Conservation (phyloP, 1,284 basidiomycete genomes). For the Boletus semigastroideus region DNA sequence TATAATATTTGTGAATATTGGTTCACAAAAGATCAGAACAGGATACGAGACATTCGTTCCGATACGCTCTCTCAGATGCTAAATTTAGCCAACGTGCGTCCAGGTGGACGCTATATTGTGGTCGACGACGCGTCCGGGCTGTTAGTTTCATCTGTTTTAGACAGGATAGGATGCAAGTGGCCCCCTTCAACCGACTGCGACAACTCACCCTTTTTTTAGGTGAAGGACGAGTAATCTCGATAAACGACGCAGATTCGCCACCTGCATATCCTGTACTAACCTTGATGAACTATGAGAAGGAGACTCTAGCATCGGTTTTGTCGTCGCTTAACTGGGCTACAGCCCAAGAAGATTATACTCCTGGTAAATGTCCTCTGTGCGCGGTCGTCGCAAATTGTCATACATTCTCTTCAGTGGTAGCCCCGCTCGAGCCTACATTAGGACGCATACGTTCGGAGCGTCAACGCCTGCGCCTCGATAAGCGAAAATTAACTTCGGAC, state of each 20-base stretch:
- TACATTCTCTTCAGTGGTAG: slow-evolving; percentile 43
- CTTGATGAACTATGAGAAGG: slow-evolving; percentile 83
- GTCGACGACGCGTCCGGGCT: slow-evolving; percentile 93
- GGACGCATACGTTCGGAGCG: slow-evolving; percentile 65
- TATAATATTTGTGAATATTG: slow-evolving; percentile 90
- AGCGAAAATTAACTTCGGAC: slow-evolving; percentile 65
- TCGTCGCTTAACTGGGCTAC: slow-evolving; percentile 89
- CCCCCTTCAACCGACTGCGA: not conserved
- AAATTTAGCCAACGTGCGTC: slow-evolving; percentile 79
- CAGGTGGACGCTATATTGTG: slow-evolving; percentile 85
- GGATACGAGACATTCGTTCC: slow-evolving; percentile 82
- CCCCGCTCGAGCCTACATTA: slow-evolving; percentile 54
- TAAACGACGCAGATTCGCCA: slow-evolving; percentile 91
- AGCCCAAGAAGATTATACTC: slow-evolving; percentile 76
- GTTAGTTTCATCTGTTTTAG: slow-evolving; percentile 82
- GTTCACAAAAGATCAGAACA: slow-evolving; percentile 78
- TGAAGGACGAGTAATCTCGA: slow-evolving; percentile 77
- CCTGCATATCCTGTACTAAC: slow-evolving; percentile 87
- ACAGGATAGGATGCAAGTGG: slow-evolving; percentile 78
- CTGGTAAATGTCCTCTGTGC: slow-evolving; percentile 43
- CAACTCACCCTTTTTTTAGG: slow-evolving; percentile 43
- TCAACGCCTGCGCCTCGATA: slow-evolving; percentile 66
- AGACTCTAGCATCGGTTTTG: slow-evolving; percentile 55
- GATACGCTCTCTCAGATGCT: slow-evolving; percentile 91
- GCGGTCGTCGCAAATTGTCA: not conserved